Conservation (phyloP, 805 yeast species). For the Candida nemodendra region DNA sequence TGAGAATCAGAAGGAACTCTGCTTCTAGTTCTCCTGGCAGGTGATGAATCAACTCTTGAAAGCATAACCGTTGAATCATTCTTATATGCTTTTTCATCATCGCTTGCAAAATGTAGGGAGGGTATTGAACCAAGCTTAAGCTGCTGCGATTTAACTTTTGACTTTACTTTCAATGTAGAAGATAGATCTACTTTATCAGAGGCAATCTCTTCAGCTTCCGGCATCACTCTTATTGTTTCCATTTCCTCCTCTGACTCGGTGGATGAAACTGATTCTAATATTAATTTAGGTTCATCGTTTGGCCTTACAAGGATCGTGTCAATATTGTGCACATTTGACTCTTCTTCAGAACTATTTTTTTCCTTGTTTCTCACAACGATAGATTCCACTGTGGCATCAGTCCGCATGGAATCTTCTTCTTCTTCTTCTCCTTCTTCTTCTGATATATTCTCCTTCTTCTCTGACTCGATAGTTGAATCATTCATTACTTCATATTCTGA, state of each 20-base stretch:
- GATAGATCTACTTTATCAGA: too few relatives aligned
- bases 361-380: neutral
- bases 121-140: constrained; percentile 5
- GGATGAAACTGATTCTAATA: neutral
- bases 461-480: too few relatives aligned
- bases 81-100: constrained; percentile 4
- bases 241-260: neutral
- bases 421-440: constrained; percentile 4
- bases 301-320: too few relatives aligned
- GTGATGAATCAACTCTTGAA: constrained; percentile 8
- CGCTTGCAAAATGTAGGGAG: constrained; percentile 1
- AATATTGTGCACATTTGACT: too few relatives aligned
- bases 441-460: too few relatives aligned
- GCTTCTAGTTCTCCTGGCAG: constrained; percentile 19
- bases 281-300: too few relatives aligned
- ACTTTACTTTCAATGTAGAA: too few relatives aligned
- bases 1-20: constrained; percentile 3
- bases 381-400: constrained; percentile 3
- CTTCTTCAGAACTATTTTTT: constrained; percentile 1
- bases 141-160: too few relatives aligned
- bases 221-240: constrained; percentile 5
- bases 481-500: too few relatives aligned
- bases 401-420: neutral
- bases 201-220: constrained; percentile 1
- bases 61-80: neutral